phyloP scores from a whole-genome alignment of 192 early-diverging fungal genomes.

The Mortierella alpina region DNA sequence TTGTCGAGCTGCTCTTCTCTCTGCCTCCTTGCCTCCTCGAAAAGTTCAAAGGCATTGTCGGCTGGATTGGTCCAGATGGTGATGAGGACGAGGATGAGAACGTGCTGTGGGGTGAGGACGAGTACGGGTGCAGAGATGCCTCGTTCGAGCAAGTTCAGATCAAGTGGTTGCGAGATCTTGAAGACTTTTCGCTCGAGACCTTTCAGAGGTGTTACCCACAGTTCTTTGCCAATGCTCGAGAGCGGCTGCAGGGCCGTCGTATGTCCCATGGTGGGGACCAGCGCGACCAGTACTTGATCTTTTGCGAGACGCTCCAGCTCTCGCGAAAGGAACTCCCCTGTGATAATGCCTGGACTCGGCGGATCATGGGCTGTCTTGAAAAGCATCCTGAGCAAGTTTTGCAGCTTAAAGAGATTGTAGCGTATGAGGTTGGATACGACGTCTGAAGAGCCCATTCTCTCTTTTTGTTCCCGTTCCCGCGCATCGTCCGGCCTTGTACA shows the following conservation, averaged over 20 bases:
- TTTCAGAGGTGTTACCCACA: constrained; percentile 41
- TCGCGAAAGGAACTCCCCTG: constrained; percentile 24
- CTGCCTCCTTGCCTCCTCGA: constrained; percentile 31
- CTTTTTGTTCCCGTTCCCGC: no score
- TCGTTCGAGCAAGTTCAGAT: constrained; percentile 47
- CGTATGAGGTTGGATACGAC: constrained; percentile 42
- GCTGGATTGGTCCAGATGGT: constrained; percentile 34
- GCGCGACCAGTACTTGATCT: constrained; percentile 30
- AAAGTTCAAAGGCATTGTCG: constrained; percentile 45
- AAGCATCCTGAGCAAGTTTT: constrained; percentile 41
- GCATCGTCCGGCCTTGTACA: no score
- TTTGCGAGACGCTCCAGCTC: constrained; percentile 32
- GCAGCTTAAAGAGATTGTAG: constrained; percentile 48
- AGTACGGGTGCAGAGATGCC: constrained; percentile 35
- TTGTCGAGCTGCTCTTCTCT: not conserved
- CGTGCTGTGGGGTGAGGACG: constrained; percentile 21
- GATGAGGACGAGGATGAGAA: constrained; percentile 2
- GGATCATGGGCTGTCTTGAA: constrained; percentile 42
- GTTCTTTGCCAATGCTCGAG: constrained; percentile 42
- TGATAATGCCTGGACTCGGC: constrained; percentile 43
- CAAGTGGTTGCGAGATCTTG: constrained; percentile 44
- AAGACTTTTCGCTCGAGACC: constrained; percentile 25
- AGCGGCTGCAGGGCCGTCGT: constrained; percentile 28
- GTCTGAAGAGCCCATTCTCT: constrained; percentile 7
- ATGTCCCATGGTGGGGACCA: constrained; percentile 36